These are phyloP conservation scores for Orychophragmus violaceus DNA, from an alignment of 345 rosid genomes.

Conservation along the genomic window DNA sequence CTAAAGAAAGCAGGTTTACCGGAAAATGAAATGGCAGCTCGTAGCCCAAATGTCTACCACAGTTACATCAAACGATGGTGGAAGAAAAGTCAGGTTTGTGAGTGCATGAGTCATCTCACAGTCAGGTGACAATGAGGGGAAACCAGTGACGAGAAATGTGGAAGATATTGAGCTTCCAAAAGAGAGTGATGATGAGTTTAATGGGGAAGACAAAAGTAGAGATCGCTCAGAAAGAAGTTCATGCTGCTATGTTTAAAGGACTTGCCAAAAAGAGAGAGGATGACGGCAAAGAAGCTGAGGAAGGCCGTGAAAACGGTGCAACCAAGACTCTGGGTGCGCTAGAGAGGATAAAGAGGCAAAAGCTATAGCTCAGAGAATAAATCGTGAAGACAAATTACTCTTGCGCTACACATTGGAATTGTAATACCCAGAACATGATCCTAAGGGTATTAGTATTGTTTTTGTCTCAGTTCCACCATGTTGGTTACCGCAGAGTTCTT, in stretches of 20 bases:
- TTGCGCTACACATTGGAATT: not conserved
- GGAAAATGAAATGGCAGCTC: constrained; percentile 90
- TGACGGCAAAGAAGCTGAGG: constrained; percentile 8
- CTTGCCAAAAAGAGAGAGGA: constrained; percentile 66
- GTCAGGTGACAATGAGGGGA: constrained; percentile 37
- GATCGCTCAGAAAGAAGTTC: constrained; percentile 75
- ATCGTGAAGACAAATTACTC: not conserved
- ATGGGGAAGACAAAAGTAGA: constrained; percentile 53
- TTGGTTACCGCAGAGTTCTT: not conserved
- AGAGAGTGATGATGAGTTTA: constrained; percentile 62
- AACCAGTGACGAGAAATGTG: constrained; percentile 37
- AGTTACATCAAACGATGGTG: constrained; percentile 40
- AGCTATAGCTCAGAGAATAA: constrained; percentile 11
- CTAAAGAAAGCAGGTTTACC: constrained; percentile 71
- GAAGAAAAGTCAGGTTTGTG: constrained; percentile 66
- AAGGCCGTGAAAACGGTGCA: constrained; percentile 13
- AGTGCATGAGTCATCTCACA: constrained; percentile 79
- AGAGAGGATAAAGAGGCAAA: constrained; percentile 74
- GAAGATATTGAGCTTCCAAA: constrained; percentile 88
- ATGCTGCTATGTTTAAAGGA: constrained; percentile 80
- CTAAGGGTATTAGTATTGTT: not conserved
- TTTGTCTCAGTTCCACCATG: not conserved
- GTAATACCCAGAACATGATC: not conserved
- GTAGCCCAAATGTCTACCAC: constrained; percentile 44
- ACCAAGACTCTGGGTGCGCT: constrained; percentile 56